These are phyloP conservation scores for Clonostachys byssicola DNA, from an alignment of 2,329 filamentous ascomycete species.

Conservation along the genomic window DNA sequence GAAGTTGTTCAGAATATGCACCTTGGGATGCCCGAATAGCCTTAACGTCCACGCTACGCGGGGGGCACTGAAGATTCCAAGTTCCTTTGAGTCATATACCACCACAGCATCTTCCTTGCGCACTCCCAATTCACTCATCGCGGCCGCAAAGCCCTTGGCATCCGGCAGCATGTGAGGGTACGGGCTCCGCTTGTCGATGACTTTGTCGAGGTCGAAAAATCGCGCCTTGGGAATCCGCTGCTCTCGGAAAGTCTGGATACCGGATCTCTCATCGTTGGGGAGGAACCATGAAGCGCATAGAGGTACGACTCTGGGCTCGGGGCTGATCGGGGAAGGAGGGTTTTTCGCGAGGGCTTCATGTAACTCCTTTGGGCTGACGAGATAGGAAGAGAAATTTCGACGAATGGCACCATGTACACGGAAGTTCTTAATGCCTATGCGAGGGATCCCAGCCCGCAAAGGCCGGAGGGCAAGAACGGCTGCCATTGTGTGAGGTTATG, in stretches of 20 bases:
- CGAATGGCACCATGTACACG: slow-evolving; percentile 14
- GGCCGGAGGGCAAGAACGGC: slow-evolving; percentile 35
- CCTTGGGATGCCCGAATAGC: slow-evolving; percentile 82
- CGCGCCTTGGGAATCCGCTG: slow-evolving; percentile 83
- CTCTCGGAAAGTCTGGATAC: slow-evolving; percentile 75
- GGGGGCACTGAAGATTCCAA: slow-evolving; percentile 91
- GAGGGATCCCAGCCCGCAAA: slow-evolving; percentile 28
- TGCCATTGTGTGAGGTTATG: slow-evolving; percentile 28
- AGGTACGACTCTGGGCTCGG: slow-evolving; percentile 78
- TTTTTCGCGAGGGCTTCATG: slow-evolving; percentile 78
- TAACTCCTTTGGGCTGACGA: slow-evolving; percentile 82
- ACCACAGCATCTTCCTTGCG: slow-evolving; percentile 84
- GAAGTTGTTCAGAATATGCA: slow-evolving; percentile 95
- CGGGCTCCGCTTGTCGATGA: slow-evolving; percentile 81
- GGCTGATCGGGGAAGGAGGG: slow-evolving; percentile 72
- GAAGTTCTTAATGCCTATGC: slow-evolving; percentile 22
- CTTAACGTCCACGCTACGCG: slow-evolving; percentile 90
- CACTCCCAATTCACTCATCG: slow-evolving; percentile 88
- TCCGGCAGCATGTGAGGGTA: slow-evolving; percentile 97
- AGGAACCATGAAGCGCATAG: slow-evolving; percentile 96
- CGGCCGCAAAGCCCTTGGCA: slow-evolving; percentile 73
- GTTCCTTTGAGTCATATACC: slow-evolving; percentile 87
- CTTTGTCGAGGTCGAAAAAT: slow-evolving; percentile 93
- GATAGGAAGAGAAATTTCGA: slow-evolving; percentile 67
- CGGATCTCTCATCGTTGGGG: slow-evolving; percentile 82